Conservation (phyloP, 2,329 filamentous ascomycete species). For the Scedosporium minutisporum region DNA sequence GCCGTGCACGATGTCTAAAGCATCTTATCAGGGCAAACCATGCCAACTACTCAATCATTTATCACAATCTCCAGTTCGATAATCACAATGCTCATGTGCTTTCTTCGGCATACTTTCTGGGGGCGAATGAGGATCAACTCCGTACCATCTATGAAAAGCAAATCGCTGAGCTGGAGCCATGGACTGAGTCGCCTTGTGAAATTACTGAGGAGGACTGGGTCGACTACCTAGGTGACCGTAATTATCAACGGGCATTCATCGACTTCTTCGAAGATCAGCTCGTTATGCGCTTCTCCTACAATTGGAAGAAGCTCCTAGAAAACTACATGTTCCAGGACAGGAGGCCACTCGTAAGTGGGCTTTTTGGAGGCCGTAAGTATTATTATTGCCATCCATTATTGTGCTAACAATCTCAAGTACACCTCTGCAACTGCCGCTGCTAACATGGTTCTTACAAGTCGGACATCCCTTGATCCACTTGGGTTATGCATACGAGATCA, state of each 20-base stretch:
- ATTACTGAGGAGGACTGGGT: constrained; percentile 78
- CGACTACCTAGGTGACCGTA: constrained; percentile 67
- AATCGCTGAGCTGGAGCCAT: constrained; percentile 61
- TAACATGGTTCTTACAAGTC: constrained; percentile 37
- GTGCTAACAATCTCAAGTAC: constrained; percentile 1
- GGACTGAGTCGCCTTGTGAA: constrained; percentile 77
- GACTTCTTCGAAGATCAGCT: constrained; percentile 95
- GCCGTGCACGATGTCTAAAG: constrained; percentile 72
- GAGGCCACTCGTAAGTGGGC: constrained; percentile 68
- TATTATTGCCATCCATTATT: background rate
- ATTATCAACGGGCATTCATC: constrained; percentile 80
- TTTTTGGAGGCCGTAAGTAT: constrained; percentile 66
- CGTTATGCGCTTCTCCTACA: constrained; percentile 61
- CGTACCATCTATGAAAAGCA: constrained; percentile 74
- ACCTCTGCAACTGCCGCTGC: constrained; percentile 4
- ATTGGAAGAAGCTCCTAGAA: constrained; percentile 70
- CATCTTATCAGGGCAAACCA: constrained; percentile 89
- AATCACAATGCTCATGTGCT: constrained; percentile 81
- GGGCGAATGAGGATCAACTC: constrained; percentile 62
- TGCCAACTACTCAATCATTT: constrained; percentile 76
- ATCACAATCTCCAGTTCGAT: constrained; percentile 63
- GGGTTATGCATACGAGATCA: constrained; percentile 85
- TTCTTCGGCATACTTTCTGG: constrained; percentile 76
- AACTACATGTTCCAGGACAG: constrained; percentile 68
- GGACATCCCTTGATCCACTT: constrained; percentile 91